Base-by-base conservation (phyloP, 176 grass and related monocot species). In the Eremochloa ophiuroides region DNA sequence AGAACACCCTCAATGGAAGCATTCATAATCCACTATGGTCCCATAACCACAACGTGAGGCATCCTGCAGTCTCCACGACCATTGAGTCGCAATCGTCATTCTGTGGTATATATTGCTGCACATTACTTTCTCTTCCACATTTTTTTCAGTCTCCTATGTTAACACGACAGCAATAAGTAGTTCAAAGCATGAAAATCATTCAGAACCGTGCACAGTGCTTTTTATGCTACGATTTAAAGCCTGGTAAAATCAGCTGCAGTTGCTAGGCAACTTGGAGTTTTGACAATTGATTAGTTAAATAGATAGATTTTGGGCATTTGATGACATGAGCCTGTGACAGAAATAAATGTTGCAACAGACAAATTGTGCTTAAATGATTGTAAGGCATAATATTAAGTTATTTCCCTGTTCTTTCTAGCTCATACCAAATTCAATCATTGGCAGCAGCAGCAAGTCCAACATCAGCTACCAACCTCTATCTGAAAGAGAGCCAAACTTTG, bases 21-120 rank as follows among this genome's bases (percentile, higher is more conserved):
- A 85, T 85, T 51, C 55, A 33, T 42, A 84, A 51, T n/a, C 87
- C 90, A 31, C n/a, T 85, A 10, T 95, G 90, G 88, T 76, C 88
- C 31, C 85, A 88, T 29, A 91, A 91, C 40, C 81, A 78, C 25
- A 88, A 84, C 23, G 64, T 58, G 14, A 61, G 76, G 15, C 81
- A 91, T 73, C 86, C 92, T 2, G 76, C 85, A 0, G 42, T 98
- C 70, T 93, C 92, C 12, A 84, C 88, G 15, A 94, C 92, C 20
- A 91, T 95, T 11, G 95, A 98, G 12, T 93, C 92, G 0, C 90
- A 91, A 7, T 93, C 92, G 8, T 95, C 92, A 26, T 74, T 98
- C 15, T 95, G 85, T 67, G 90, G 95, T 98, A 72, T 12, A 30
- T 48, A 81, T 0, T 11, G 30, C 28, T 42, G 69, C 13, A 30